Percentiles rank a stretch among this genome's conserved stretches.
These are phyloP conservation scores for Talaromyces albobiverticillius DNA, from an alignment of 2,329 filamentous ascomycete genomes.

Conservation along the genomic window DNA sequence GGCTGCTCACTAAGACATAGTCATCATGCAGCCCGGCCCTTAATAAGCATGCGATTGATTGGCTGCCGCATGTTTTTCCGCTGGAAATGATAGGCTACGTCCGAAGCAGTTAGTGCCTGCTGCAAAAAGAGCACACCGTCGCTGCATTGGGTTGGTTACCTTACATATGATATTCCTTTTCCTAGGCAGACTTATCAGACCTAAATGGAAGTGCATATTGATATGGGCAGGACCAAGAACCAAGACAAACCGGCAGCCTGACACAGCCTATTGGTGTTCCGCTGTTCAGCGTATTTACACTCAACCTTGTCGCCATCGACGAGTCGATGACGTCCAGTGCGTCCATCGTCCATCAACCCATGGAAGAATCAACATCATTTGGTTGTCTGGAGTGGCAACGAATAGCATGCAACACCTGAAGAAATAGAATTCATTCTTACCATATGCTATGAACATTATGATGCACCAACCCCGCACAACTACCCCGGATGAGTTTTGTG, in stretches of 20 bases:
- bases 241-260: too few species aligned
- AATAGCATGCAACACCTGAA: neutral
- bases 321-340: conserved; percentile 6
- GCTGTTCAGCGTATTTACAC: too few species aligned
- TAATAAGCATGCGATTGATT: too few species aligned
- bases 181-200: too few species aligned
- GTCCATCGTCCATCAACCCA: too few species aligned
- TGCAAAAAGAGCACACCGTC: conserved; percentile 1
- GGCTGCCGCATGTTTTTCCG: too few species aligned
- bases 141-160: neutral
- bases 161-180: too few species aligned
- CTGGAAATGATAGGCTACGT: too few species aligned
- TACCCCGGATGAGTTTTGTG: conserved; percentile 4
- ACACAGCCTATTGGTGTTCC: too few species aligned
- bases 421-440: neutral
- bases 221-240: too few species aligned
- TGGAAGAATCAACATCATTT: neutral
- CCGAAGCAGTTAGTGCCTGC: neutral
- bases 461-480: conserved; percentile 8
- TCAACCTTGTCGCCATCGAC: neutral
- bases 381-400: neutral
- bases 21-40: neutral
- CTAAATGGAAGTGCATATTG: too few species aligned
- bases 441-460: neutral
- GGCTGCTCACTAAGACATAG: neutral